Evolutionary conservation across 768 basidiomycete species (phyloP).

Genomic region (Erythrobasidium yunnanense): DNA sequence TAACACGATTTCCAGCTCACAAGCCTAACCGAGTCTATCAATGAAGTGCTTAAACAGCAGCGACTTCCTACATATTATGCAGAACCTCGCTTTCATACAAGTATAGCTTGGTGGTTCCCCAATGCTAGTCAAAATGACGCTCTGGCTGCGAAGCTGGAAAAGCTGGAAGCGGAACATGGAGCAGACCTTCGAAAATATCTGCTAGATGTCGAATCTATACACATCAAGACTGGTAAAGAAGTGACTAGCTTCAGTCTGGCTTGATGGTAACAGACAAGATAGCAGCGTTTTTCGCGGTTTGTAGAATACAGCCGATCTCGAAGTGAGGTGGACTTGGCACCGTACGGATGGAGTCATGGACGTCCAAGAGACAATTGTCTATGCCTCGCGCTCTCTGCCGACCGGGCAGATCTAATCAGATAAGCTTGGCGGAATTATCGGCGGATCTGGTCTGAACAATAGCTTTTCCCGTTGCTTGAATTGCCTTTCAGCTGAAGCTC

Average conservation of each 20-base stretch:
- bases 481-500: too few relatives aligned
- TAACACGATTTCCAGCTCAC: constrained; percentile 48
- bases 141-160: constrained; percentile 43
- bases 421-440: too few relatives aligned
- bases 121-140: constrained; percentile 51
- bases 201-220: constrained; percentile 52
- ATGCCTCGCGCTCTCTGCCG: too few relatives aligned
- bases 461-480: too few relatives aligned
- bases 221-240: constrained; percentile 62
- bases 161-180: constrained; percentile 50
- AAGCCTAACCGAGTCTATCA: constrained; percentile 50
- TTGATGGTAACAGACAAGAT: too few relatives aligned
- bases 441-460: too few relatives aligned
- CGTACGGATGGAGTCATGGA: too few relatives aligned
- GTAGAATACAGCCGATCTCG: too few relatives aligned
- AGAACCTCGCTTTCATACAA: constrained; percentile 73
- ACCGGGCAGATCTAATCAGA: too few relatives aligned
- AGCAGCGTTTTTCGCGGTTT: too few relatives aligned
- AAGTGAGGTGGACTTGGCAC: too few relatives aligned
- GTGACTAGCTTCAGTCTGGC: constrained; percentile 40
- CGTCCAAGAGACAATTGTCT: too few relatives aligned
- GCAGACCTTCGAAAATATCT: constrained; percentile 46
- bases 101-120: constrained; percentile 72
- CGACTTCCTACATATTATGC: constrained; percentile 71
- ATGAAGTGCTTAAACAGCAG: constrained; percentile 51